Base-by-base conservation (phyloP, 176 grass and related monocot genomes). In the Lolium perenne region DNA sequence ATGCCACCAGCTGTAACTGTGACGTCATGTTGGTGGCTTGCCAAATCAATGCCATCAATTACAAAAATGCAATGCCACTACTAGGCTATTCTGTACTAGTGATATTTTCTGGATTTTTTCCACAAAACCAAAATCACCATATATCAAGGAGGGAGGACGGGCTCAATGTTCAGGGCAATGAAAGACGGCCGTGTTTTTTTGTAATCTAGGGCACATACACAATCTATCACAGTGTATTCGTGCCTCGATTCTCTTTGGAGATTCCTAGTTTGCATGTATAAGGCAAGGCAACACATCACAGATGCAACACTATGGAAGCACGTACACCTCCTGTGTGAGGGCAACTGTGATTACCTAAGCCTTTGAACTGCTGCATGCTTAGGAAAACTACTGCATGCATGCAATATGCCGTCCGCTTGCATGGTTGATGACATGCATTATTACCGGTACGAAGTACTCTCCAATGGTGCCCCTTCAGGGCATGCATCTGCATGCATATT, bases 361-460 rank as follows among this genome's bases (percentile, higher is more conserved):
- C 43, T 53, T 35, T 45, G 38, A 81, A 76, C 81, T 80, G 50
- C 10, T 74, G 55, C 61, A 67, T 54, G 58, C 51, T 63, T 88
- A 85, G 60, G 65, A 87, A 87, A 84, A 76, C 81, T 84, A 87
- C 85, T 88, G 76, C 89, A 83, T 87, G 71, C 73, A 83, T 78
- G 62, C 61, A 38, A 82, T 86, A 86, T 77, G 88, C 83, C 65
- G 43, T 60, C 78, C 40, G 50, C 9, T 13, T 23, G 26, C 76
- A 65, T 71, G 72, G 5, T 51, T 41, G 57, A 20, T 66, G 49
- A 69, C 49, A 51, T 12, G 21, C 78, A 66, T 47, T 60, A 18
- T 61, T 59, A 20, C 69, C 45, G 71, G 82, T 71, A 35, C 35
- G 59, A 60, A n/a, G 61, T 54, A 46, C 56, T 47, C 21, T 83